Conservation (phyloP, 2,329 filamentous ascomycete species). For the Hymenoscyphus infarciens region DNA sequence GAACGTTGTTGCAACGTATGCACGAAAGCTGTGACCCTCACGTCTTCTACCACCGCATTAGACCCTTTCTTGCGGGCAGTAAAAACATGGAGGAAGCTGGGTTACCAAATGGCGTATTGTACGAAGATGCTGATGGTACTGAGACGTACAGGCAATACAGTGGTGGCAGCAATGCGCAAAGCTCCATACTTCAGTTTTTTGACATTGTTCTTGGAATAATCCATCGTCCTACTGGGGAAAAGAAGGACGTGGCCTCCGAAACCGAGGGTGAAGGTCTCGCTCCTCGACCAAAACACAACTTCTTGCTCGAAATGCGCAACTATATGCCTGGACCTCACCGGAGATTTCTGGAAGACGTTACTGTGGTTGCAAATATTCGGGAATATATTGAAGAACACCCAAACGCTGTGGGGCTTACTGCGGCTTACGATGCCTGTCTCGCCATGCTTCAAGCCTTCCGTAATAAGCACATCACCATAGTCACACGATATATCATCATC, state of each 20-base stretch:
- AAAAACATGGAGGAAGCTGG: constrained; percentile 98
- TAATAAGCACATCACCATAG: constrained; percentile 94
- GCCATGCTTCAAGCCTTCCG: constrained; percentile 59
- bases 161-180: constrained; percentile 95
- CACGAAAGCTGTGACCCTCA: constrained; percentile 93
- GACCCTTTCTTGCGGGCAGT: constrained; percentile 92
- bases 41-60: constrained; percentile 92
- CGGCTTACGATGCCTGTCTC: constrained; percentile 89
- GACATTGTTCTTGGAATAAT: constrained; percentile 87
- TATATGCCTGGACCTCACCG: constrained; percentile 97
- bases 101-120: constrained; percentile 80
- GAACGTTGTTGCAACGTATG: constrained; percentile 76
- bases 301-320: constrained; percentile 92
- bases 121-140: constrained; percentile 71
- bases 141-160: constrained; percentile 76
- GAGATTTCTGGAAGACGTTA: constrained; percentile 79
- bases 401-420: constrained; percentile 61
- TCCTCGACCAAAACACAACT: constrained; percentile 68
- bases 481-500: constrained; percentile 91
- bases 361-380: constrained; percentile 79
- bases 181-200: constrained; percentile 95
- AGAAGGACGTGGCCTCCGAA: constrained; percentile 45
- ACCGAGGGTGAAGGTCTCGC: constrained; percentile 45
- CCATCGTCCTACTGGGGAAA: constrained; percentile 83
- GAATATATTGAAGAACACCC: constrained; percentile 67